Conservation (phyloP, 495 filamentous ascomycete genomes). For the Trichoderma reesei region DNA sequence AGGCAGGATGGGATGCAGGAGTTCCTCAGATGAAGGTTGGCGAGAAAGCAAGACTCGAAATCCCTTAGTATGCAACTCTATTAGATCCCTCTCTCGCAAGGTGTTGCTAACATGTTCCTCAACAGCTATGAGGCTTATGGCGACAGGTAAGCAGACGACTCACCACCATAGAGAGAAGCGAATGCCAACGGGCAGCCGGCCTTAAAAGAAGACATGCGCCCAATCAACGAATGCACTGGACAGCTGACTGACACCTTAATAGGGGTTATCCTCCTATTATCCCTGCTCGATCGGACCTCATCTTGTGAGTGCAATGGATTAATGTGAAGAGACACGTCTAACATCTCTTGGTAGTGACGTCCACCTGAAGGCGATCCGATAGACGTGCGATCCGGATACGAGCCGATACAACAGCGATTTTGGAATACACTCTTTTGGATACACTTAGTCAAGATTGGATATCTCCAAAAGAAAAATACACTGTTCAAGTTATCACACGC, state of each 20-base stretch:
- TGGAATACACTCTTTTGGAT: too few species aligned
- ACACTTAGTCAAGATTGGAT: too few species aligned
- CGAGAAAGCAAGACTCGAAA: constrained; percentile 70
- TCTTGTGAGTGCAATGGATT: constrained; percentile 49
- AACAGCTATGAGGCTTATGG: constrained; percentile 75
- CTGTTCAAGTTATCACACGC: too few species aligned
- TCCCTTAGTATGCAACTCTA: constrained; percentile 49
- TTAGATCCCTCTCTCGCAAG: not conserved
- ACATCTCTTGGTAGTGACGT: constrained; percentile 33
- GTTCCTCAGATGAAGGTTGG: constrained; percentile 70
- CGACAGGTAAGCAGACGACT: constrained; percentile 46
- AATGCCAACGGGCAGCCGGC: too few species aligned
- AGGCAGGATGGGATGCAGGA: constrained; percentile 76
- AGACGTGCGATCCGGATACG: too few species aligned
- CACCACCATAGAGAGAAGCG: too few species aligned
- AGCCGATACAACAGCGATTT: too few species aligned
- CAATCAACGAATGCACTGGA: not conserved
- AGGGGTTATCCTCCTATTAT: constrained; percentile 62
- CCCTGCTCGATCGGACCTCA: constrained; percentile 40
- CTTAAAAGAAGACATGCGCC: too few species aligned
- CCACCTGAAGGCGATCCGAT: constrained; percentile 35
- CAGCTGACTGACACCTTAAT: constrained; percentile 5
- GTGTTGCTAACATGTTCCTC: constrained; percentile 9
- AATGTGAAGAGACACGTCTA: constrained; percentile 8
- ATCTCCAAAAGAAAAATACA: too few species aligned